phyloP scores from a whole-genome alignment of 192 early-diverging fungal genomes.

The Podila verticillata region DNA sequence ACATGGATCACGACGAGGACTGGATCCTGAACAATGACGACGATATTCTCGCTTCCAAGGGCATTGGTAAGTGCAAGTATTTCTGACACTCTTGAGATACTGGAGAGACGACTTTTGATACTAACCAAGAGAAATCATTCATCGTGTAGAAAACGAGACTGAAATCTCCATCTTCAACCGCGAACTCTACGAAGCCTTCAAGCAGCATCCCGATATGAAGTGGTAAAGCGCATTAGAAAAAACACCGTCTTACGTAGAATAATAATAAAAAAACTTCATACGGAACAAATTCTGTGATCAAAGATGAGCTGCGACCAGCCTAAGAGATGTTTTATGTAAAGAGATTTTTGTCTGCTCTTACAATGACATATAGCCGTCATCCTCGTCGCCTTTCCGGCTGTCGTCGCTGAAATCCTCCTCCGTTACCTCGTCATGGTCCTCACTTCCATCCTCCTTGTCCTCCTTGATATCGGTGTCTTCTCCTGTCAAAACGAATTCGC shows the following conservation, averaged over 20 bases:
- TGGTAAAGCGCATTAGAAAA: constrained; percentile 60
- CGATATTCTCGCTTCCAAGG: constrained; percentile 59
- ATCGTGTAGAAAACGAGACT: constrained; percentile 74
- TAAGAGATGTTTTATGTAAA: no score
- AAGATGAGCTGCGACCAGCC: no score
- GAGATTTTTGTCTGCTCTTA: no score
- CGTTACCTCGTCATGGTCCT: not conserved
- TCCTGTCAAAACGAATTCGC: not conserved
- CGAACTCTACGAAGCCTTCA: constrained; percentile 75
- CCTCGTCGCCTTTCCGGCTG: not conserved
- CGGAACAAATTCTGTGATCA: no score
- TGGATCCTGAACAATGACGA: constrained; percentile 68
- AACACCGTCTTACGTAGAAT: no score
- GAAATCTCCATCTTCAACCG: constrained; percentile 86
- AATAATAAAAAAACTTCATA: no score
- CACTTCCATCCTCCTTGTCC: not conserved
- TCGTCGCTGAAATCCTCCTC: not conserved
- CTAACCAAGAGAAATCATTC: not conserved
- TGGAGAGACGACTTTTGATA: no score
- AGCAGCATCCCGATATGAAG: constrained; percentile 79
- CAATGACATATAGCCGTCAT: not conserved
- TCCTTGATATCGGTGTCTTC: not conserved
- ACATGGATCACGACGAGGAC: constrained; percentile 77
- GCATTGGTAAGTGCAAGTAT: constrained; percentile 64
- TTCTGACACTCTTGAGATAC: no score